phyloP scores from a whole-genome alignment of 164 flowering plant species.

The Dillenia suffruticosa region DNA sequence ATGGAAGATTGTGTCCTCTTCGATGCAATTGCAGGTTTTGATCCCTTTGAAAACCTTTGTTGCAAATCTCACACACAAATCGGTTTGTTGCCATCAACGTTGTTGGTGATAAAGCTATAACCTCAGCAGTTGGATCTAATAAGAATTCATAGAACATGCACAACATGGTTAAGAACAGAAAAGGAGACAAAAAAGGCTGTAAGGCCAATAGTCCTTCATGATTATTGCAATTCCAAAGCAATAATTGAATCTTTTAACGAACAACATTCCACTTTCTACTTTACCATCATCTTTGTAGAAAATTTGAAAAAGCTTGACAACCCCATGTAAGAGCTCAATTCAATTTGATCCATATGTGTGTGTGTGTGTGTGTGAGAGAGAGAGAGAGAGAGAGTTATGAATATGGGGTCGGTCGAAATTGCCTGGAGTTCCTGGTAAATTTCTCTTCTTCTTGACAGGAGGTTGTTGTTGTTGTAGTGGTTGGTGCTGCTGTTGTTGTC shows the following conservation, averaged over 20 bases:
- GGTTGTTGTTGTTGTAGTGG: slow-evolving; percentile 14
- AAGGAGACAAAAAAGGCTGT: slow-evolving; percentile 1
- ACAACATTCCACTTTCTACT: slow-evolving; percentile 11
- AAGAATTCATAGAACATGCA: too few relatives aligned
- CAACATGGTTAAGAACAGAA: neutral
- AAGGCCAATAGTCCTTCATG: slow-evolving; percentile 22
- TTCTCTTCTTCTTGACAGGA: slow-evolving; percentile 64
- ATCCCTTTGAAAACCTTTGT: slow-evolving; percentile 69
- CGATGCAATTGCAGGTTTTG: slow-evolving; percentile 71
- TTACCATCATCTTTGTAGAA: neutral
- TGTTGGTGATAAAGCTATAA: slow-evolving; percentile 60
- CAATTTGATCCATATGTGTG: neutral
- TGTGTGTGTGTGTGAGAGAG: neutral
- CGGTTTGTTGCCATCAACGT: slow-evolving; percentile 69
- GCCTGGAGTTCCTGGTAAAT: slow-evolving; percentile 90
- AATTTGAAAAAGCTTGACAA: neutral
- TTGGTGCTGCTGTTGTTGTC: slow-evolving; percentile 7
- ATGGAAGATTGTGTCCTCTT: slow-evolving; percentile 73
- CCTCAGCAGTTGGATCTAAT: slow-evolving; percentile 69
- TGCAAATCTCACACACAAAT: slow-evolving; percentile 64
- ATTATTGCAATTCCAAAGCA: slow-evolving; percentile 36
- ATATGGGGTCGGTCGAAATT: slow-evolving; percentile 18
- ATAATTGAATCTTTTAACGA: slow-evolving; percentile 44
- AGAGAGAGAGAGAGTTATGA: neutral
- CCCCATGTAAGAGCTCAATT: neutral